A percentile compares a stretch with the other conserved stretches of the same genome.
phyloP scores from a whole-genome alignment of 257 asterid species.

The Prunella vulgaris region DNA sequence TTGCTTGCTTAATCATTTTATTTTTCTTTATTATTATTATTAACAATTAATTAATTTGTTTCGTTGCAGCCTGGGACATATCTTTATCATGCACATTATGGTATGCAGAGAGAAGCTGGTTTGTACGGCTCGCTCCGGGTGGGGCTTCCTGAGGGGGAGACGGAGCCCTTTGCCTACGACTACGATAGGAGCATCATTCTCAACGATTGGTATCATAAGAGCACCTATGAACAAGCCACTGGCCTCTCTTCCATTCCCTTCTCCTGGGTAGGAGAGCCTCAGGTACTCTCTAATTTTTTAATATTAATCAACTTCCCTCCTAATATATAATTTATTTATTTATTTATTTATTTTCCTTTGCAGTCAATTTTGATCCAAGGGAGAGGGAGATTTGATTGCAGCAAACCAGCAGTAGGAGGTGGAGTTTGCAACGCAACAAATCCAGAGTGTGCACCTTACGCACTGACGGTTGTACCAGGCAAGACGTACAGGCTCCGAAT shows the following conservation, averaged over 20 bases:
- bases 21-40: neutral
- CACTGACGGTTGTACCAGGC: slow-evolving; percentile 61
- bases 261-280: slow-evolving; percentile 92
- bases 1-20: neutral
- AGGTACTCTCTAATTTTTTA: too few species aligned
- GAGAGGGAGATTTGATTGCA: slow-evolving; percentile 72
- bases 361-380: slow-evolving; percentile 88
- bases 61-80: slow-evolving; percentile 76
- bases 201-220: slow-evolving; percentile 79
- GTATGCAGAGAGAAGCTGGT: slow-evolving; percentile 87
- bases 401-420: slow-evolving; percentile 33
- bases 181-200: slow-evolving; percentile 67
- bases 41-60: neutral
- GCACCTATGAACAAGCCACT: slow-evolving; percentile 50
- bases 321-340: too few species aligned
- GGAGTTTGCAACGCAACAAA: slow-evolving; percentile 56
- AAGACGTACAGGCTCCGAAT: slow-evolving; percentile 74
- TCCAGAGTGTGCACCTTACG: slow-evolving; percentile 62
- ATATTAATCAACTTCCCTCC: too few species aligned
- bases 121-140: slow-evolving; percentile 68
- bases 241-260: slow-evolving; percentile 72
- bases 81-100: slow-evolving; percentile 88
- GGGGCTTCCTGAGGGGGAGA: slow-evolving; percentile 46
- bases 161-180: slow-evolving; percentile 68
- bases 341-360: neutral